phyloP scores from a whole-genome alignment of 1,284 basidiomycete species.

The Rhizopogon parksii region DNA sequence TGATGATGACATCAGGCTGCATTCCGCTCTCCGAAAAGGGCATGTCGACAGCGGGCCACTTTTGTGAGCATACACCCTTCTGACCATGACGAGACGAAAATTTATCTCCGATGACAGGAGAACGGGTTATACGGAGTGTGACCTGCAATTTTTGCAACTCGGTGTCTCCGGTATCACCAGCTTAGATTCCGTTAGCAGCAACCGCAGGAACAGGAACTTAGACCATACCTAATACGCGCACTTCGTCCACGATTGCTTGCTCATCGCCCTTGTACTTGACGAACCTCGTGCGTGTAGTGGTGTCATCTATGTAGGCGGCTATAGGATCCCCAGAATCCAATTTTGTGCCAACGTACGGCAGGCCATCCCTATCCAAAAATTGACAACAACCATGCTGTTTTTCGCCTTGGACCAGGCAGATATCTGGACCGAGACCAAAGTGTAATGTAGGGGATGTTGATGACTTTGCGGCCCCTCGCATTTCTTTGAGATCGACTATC shows the following conservation, averaged over 20 bases:
- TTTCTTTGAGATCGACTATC: slow-evolving; percentile 84
- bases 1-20: slow-evolving; percentile 99
- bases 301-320: slow-evolving; percentile 86
- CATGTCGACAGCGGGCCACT: slow-evolving; percentile 98
- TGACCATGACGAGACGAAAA: slow-evolving; percentile 99
- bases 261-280: slow-evolving; percentile 99
- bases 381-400: slow-evolving; percentile 50
- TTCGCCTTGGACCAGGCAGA: slow-evolving; percentile 51
- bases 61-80: slow-evolving; percentile 99
- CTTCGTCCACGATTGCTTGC: slow-evolving; percentile 84
- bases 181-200: slow-evolving; percentile 32
- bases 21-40: slow-evolving; percentile 98
- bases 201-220: background rate
- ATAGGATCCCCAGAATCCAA: slow-evolving; percentile 74
- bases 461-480: slow-evolving; percentile 58
- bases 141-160: slow-evolving; percentile 93
- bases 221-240: slow-evolving; percentile 77
- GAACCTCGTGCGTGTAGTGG: slow-evolving; percentile 75
- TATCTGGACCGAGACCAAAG: slow-evolving; percentile 83
- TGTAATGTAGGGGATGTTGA: slow-evolving; percentile 57
- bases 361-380: slow-evolving; percentile 78
- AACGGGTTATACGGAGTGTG: slow-evolving; percentile 88
- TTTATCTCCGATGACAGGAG: slow-evolving; percentile 98
- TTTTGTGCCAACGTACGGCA: slow-evolving; percentile 73
- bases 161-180: slow-evolving; percentile 78